A percentile compares a stretch with the other conserved stretches of the same genome.
Conservation (phyloP, 208 protist genomes). For the Leishmania major region DNA sequence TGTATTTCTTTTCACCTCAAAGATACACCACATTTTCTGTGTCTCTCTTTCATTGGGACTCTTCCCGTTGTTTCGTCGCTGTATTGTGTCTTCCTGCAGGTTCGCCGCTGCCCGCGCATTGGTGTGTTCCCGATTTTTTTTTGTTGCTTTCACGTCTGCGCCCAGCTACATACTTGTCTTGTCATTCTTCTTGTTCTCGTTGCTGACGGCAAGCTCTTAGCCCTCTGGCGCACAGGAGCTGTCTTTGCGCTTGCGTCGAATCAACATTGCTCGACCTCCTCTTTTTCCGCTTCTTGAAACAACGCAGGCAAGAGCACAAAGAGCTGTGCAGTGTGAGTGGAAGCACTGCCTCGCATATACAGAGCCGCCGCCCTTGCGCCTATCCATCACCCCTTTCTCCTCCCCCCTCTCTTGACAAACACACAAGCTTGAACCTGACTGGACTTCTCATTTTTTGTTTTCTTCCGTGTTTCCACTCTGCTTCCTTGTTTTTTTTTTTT, state of each 20-base stretch:
- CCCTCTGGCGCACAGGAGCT: neutral
- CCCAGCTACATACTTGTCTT: neutral
- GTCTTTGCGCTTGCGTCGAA: neutral
- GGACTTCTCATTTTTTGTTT: neutral
- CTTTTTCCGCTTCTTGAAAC: neutral
- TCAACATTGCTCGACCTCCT: neutral
- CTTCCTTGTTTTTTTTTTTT: neutral
- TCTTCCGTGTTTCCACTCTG: neutral
- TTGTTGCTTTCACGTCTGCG: neutral
- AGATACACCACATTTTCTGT: neutral
- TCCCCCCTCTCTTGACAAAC: neutral
- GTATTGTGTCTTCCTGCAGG: neutral
- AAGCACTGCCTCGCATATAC: neutral
- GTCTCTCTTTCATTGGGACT: neutral
- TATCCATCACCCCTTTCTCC: neutral
- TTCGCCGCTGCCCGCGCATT: neutral
- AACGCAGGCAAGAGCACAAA: neutral
- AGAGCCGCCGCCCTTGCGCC: neutral
- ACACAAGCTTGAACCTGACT: neutral
- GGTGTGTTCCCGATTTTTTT: conserved; percentile 1
- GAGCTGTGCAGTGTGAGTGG: neutral
- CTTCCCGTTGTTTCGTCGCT: neutral
- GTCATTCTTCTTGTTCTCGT: neutral
- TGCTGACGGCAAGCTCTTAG: neutral
- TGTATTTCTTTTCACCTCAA: neutral